phyloP scores from a whole-genome alignment of 1,284 basidiomycete genomes.

The Ceratobasidium sp. region DNA sequence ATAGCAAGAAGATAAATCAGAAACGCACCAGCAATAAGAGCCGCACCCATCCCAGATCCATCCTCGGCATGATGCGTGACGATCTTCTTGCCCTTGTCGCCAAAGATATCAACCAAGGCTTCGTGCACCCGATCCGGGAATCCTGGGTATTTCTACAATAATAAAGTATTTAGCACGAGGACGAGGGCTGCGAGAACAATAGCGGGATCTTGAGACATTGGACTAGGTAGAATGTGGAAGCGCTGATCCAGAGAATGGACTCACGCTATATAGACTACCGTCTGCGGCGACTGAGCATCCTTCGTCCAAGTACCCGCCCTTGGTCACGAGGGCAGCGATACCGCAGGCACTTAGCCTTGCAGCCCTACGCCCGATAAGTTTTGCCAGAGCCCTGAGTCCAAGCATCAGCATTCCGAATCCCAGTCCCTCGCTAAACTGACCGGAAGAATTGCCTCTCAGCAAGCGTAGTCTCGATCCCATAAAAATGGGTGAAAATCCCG shows the following conservation, averaged over 20 bases:
- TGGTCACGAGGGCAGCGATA: slow-evolving; percentile 91
- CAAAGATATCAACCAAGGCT: slow-evolving; percentile 88
- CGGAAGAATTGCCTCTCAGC: slow-evolving; percentile 92
- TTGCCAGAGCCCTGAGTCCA: slow-evolving; percentile 70
- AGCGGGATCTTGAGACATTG: not conserved
- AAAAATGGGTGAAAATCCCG: slow-evolving; percentile 96
- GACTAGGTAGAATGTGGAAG: not conserved
- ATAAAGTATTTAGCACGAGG: not conserved
- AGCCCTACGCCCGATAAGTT: slow-evolving; percentile 86
- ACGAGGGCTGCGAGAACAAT: slow-evolving; percentile 3
- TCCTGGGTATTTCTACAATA: slow-evolving; percentile 84
- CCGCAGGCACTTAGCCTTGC: slow-evolving; percentile 89
- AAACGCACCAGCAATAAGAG: slow-evolving; percentile 85
- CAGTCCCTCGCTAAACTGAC: not conserved
- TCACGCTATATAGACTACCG: slow-evolving; percentile 88
- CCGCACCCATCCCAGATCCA: slow-evolving; percentile 93
- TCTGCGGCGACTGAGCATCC: slow-evolving; percentile 90
- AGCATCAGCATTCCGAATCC: not conserved
- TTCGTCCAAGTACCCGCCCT: slow-evolving; percentile 87
- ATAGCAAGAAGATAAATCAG: too few relatives aligned
- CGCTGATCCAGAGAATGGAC: slow-evolving; percentile 48
- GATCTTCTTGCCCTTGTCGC: slow-evolving; percentile 90
- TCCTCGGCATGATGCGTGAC: slow-evolving; percentile 91
- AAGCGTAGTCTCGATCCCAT: slow-evolving; percentile 88
- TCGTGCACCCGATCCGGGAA: slow-evolving; percentile 89